A percentile compares a stretch with the other conserved stretches of the same genome.
Evolutionary conservation across 2,329 filamentous ascomycete species (phyloP).

Genomic region (Aspergillus niger): DNA sequence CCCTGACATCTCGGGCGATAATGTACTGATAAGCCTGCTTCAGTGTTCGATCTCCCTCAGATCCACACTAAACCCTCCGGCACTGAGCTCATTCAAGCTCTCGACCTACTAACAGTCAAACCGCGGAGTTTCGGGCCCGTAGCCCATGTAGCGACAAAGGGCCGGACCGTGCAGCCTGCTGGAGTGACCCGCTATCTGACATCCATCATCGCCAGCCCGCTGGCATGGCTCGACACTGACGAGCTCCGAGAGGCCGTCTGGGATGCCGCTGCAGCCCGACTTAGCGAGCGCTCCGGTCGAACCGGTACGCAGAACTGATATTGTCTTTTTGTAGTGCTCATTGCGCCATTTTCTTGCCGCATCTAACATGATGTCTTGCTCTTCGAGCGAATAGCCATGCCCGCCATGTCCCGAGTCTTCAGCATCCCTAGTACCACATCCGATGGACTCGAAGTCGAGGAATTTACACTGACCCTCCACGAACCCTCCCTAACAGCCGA

Average conservation of each 20-base stretch:
- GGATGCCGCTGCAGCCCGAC: conserved; percentile 74
- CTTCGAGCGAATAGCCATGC: conserved; percentile 53
- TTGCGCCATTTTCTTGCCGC: not conserved
- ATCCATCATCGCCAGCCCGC: conserved; percentile 47
- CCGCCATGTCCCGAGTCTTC: conserved; percentile 63
- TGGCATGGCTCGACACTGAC: conserved; percentile 50
- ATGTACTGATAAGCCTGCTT: conserved; percentile 35
- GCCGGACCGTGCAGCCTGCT: conserved; percentile 38
- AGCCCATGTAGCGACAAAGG: conserved; percentile 29
- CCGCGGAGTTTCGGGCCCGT: conserved; percentile 54
- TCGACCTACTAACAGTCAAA: conserved; percentile 67
- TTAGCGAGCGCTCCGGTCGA: conserved; percentile 84
- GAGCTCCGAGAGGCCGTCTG: conserved; percentile 56
- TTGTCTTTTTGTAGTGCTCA: not conserved
- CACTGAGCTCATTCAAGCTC: conserved; percentile 62
- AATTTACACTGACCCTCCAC: conserved; percentile 70
- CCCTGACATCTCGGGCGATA: conserved; percentile 25
- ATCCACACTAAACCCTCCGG: conserved; percentile 75
- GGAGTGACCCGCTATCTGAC: conserved; percentile 51
- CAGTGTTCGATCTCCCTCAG: conserved; percentile 77
- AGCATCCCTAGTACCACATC: conserved; percentile 50
- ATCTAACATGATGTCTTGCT: conserved; percentile 4
- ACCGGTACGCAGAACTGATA: conserved; percentile 51
- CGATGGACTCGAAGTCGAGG: conserved; percentile 29
- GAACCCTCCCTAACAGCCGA: conserved; percentile 89